Evolutionary conservation across 2,329 filamentous ascomycete genomes (phyloP).

Genomic region (Metarhizium humberi): DNA sequence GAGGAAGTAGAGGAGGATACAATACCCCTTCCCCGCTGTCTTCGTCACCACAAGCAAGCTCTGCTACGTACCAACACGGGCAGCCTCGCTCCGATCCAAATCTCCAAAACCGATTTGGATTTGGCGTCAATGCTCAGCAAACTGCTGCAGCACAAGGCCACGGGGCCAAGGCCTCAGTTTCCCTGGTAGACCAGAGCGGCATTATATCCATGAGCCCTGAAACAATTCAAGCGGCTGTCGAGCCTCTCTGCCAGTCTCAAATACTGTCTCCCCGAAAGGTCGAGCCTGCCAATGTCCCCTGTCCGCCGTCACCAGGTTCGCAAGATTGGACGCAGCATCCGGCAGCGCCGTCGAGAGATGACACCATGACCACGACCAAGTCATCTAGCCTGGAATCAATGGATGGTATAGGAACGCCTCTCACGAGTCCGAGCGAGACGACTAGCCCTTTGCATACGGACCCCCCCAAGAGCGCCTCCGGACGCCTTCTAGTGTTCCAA

Average conservation of each 20-base stretch:
- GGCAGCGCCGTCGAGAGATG: slow-evolving; percentile 26
- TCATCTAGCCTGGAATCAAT: slow-evolving; percentile 46
- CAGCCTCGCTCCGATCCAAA: slow-evolving; percentile 36
- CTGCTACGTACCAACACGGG: slow-evolving; percentile 30
- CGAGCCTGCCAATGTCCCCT: slow-evolving; percentile 24
- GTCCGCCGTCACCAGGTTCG: slow-evolving; percentile 37
- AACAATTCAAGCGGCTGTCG: neutral
- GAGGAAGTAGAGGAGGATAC: slow-evolving; percentile 15
- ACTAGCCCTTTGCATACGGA: slow-evolving; percentile 38
- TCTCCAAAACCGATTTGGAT: slow-evolving; percentile 21
- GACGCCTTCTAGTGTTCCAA: slow-evolving; percentile 43
- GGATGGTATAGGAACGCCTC: slow-evolving; percentile 36
- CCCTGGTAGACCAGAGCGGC: neutral
- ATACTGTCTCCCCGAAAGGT: neutral
- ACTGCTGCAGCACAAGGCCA: neutral
- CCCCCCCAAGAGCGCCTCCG: slow-evolving; percentile 31
- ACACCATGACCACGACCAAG: slow-evolving; percentile 33
- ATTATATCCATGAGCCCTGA: neutral
- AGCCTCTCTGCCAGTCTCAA: neutral
- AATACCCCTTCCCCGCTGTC: slow-evolving; percentile 28
- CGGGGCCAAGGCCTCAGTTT: neutral
- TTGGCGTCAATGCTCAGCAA: neutral
- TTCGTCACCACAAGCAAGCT: slow-evolving; percentile 23
- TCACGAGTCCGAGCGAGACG: slow-evolving; percentile 46
- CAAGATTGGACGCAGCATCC: slow-evolving; percentile 23